Conservation (phyloP, 495 filamentous ascomycete genomes). For the Pyrenula massariospora region DNA sequence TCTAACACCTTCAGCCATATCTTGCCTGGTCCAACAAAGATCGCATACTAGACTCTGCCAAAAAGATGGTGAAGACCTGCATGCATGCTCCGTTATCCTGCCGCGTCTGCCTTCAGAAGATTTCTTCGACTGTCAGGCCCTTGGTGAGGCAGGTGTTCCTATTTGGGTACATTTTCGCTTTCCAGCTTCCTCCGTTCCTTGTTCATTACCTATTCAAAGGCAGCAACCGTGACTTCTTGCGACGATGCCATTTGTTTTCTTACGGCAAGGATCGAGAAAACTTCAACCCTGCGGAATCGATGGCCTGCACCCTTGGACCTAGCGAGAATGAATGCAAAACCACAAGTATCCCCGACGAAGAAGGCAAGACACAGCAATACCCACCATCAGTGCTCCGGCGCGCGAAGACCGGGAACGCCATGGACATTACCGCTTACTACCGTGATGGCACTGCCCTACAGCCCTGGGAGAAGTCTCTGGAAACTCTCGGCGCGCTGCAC, state of each 20-base stretch:
- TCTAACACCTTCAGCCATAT: slow-evolving; percentile 11
- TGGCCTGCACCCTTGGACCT: slow-evolving; percentile 31
- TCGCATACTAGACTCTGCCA: slow-evolving; percentile 22
- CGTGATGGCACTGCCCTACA: slow-evolving; percentile 25
- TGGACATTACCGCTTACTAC: slow-evolving; percentile 32
- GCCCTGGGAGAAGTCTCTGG: slow-evolving; percentile 34
- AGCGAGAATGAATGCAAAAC: slow-evolving; percentile 21
- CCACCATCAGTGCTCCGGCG: slow-evolving; percentile 14
- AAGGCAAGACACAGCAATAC: slow-evolving; percentile 10
- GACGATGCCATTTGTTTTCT: slow-evolving; percentile 18
- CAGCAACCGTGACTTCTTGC: slow-evolving; percentile 32
- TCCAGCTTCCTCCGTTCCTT: slow-evolving; percentile 30
- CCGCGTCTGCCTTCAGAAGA: slow-evolving; percentile 25
- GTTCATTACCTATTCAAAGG: slow-evolving; percentile 24
- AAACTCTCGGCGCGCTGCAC: slow-evolving; percentile 32
- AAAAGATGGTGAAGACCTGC: slow-evolving; percentile 35
- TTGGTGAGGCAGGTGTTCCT: slow-evolving; percentile 24
- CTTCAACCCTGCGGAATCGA: slow-evolving; percentile 23
- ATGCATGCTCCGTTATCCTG: slow-evolving; percentile 25
- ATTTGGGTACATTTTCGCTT: slow-evolving; percentile 39
- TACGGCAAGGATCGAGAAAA: slow-evolving; percentile 11
- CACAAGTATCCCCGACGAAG: slow-evolving; percentile 18
- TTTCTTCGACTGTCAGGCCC: slow-evolving; percentile 23
- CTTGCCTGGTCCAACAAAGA: slow-evolving; percentile 19
- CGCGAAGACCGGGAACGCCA: slow-evolving; percentile 14